Base-by-base conservation (phyloP, 192 early-diverging fungal genomes). In the Coemansia brasiliensis region DNA sequence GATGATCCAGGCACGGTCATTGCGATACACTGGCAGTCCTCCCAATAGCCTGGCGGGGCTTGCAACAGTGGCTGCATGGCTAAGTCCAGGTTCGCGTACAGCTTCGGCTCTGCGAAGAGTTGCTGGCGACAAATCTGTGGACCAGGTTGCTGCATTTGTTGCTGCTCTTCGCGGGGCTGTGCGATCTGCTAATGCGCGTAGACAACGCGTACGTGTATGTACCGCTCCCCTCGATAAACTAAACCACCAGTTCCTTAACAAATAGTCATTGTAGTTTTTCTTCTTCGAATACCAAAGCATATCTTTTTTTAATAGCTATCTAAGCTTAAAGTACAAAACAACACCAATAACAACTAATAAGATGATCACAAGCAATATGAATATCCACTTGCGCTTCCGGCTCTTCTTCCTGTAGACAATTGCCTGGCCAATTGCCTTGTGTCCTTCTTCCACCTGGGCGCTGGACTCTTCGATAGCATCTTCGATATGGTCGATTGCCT, bases 21-120 rank as follows among this genome's bases (percentile, higher is more conserved):
- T 26, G 39, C 38, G 38, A 22, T 8, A 20, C 26, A 11, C 57
- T 15, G 24, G 40, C n/a, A 35, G 39, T 20, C 13, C 52, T 9
- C 48, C 22, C 27, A 41, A 27, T n/a, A 68, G 68, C 1, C 22
- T 77, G 46, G 64, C 64, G 2, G 65, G 74, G 29, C 74, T 78
- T 18, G 63, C 40, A 6, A 39, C 59, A 2, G 42, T 78, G 3
- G 61, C 69, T 1, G 53, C 61, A 3, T 78, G 74, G 74, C 68
- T 78, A 26, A 52, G 54, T 29, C 41, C 57, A 26, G 68, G 74
- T n/a, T 52, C 74, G 38, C 68, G 61, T 39, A 78, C 65, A 12
- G 68, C 59, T 10, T 48, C 39, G 21, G 74, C 74, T 18, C 27
- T 78, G 49, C 50, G 74, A n/a, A 69, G 74, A 21, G 74, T 78